Percentiles rank a stretch among this genome's conserved stretches.
phyloP scores from a whole-genome alignment of 1,284 basidiomycete species.

The Leucocoprinus gongylophorus region DNA sequence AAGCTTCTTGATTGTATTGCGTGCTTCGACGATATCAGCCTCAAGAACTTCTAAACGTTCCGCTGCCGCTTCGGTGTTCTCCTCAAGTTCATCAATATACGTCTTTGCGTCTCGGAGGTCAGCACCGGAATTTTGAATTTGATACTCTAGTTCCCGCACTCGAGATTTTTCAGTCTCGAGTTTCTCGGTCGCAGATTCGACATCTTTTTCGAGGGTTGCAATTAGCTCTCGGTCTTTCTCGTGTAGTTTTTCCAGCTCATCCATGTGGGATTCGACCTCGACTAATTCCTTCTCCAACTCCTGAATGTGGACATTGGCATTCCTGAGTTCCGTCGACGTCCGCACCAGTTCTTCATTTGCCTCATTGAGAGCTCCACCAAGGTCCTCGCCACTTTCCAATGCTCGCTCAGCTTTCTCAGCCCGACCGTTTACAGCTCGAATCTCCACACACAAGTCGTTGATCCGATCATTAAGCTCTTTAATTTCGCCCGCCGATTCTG shows the following conservation, averaged over 20 bases:
- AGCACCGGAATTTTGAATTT: constrained; percentile 26
- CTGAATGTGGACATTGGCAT: constrained; percentile 47
- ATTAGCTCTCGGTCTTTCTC: constrained; percentile 42
- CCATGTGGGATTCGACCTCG: constrained; percentile 41
- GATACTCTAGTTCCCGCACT: constrained; percentile 44
- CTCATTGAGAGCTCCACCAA: constrained; percentile 56
- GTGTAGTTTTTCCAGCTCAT: constrained; percentile 46
- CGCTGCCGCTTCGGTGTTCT: constrained; percentile 38
- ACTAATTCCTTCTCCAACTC: constrained; percentile 51
- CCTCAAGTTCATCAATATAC: constrained; percentile 51
- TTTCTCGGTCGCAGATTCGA: constrained; percentile 33
- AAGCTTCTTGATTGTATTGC: constrained; percentile 41
- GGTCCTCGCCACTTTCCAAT: constrained; percentile 52
- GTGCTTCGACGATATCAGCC: constrained; percentile 39
- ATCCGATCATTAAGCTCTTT: constrained; percentile 43
- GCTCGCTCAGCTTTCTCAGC: constrained; percentile 54
- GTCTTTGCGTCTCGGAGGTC: constrained; percentile 38
- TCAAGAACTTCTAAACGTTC: constrained; percentile 48
- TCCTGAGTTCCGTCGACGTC: constrained; percentile 48
- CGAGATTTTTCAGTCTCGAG: constrained; percentile 30
- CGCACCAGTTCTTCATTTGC: constrained; percentile 53
- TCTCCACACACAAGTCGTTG: constrained; percentile 39
- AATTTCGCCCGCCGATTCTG: constrained; percentile 24
- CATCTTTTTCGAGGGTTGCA: constrained; percentile 34
- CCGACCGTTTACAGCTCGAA: constrained; percentile 49